Evolutionary conservation across 2,329 filamentous ascomycete species (phyloP), one percentile per base, ranked within the genome.

Genomic region (Penicillium sp.): DNA sequence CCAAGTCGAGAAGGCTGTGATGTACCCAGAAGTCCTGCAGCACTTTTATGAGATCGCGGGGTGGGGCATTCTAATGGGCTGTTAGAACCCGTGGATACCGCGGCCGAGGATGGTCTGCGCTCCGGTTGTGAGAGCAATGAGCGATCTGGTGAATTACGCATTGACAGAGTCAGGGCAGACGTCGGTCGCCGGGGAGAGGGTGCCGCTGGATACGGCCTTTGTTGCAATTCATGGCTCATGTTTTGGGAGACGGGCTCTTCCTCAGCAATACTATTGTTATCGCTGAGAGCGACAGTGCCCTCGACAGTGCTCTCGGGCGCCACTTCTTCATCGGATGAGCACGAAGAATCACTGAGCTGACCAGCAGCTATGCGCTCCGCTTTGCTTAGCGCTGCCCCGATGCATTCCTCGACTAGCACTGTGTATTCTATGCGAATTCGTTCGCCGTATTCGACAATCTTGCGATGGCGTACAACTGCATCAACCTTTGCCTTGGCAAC

Each of bases 371-470:
- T 91, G 43, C 84, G 84, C 48, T 87, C 87, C 46, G 93, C 90
- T 69, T 97, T 96, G 57, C 81, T 81, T 70, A 97, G 79, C 8
- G 93, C 93, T 54, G 88, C 89, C 53, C 94, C 85, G 45, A 98
- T 95, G 65, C 93, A 98, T 61, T 96, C 88, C 63, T 97, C 88
- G 2, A 98, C 91, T 51, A 96, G 77, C 24, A 94, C 81, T 26
- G 91, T 86, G 62, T 96, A 95, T 63, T 98, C 93, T 41, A 96
- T 80, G 4, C 94, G 87, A 56, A 98, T 95, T 29, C 94, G 84
- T 70, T 98, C 93, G 0, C 90, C 84, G 65, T 98, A 98, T 67
- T 98, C 93, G 29, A 98, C 83, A 44, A 97, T 95, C 60, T 85
- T 84, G 44, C 91, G 84, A 68, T 97, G 88, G 31, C 93, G 86